Base-by-base conservation (phyloP, 2,329 filamentous ascomycete species). In the Pseudogymnoascus sp. region DNA sequence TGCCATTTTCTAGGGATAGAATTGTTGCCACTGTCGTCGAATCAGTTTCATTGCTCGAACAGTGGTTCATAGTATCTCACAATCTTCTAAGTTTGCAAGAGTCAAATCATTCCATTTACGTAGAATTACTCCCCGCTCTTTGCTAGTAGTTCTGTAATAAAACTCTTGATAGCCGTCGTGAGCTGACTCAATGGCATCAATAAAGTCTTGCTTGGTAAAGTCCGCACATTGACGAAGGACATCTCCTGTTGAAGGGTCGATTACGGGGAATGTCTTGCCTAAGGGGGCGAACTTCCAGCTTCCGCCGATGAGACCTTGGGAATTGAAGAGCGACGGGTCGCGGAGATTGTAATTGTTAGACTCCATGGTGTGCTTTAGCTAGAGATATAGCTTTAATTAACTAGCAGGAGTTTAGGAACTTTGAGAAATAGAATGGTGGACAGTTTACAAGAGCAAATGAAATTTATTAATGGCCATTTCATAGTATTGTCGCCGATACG, bases 51-150 rank as follows among this genome's bases (percentile, higher is more conserved):
- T 23, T 23, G 18, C 41, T 23, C 9, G 1, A 23, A 43, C 41
- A 23, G 23, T 23, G 1, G 18, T 43, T 9, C 4, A 23, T 23
- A 14, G 3, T 23, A 23, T 43, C 41, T 43, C 5, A 43, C 41
- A 6, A 21, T 43, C 41, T 43, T 43, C 41, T 7, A 11, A 43
- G 41, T 43, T 43, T 23, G 11, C 41, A 11, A 43, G 41, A 11
- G 23, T 43, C 14, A 43, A 43, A 67, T 88, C 80, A 72, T 86
- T 86, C 87, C 87, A 89, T 73, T 85, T 85, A 63, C 84, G 79
- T 62, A 89, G 77, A 77, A 88, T 80, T 40, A 80, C 79, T 16
- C 83, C 78, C 64, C 86, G 78, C 73, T 88, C 82, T 55, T 85
- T 81, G 41, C 80, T 81, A 3, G 85, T 83, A 9, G 81, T 83